Evolutionary conservation across 805 yeast species (phyloP).

Genomic region (Ascoidea tarda): DNA sequence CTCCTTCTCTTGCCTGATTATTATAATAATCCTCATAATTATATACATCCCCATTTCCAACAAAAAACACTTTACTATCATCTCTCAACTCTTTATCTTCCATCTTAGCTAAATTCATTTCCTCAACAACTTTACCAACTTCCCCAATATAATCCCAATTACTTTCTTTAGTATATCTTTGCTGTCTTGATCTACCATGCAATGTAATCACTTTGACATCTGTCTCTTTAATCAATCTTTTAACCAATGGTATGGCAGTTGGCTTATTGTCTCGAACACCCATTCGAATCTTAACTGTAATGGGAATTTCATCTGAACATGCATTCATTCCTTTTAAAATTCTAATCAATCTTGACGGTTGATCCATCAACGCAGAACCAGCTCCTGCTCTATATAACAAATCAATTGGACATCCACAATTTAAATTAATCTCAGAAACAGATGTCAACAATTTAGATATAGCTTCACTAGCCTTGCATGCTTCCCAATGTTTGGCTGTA

Average conservation of each 20-base stretch:
- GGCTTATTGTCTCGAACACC: conserved; percentile 81
- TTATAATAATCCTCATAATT: conserved; percentile 80
- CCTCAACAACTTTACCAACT: conserved; percentile 56
- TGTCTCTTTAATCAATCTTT: conserved; percentile 56
- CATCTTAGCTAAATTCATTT: conserved; percentile 32
- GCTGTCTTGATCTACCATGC: conserved; percentile 95
- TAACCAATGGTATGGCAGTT: conserved; percentile 69
- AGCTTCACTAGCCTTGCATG: conserved; percentile 83
- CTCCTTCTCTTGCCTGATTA: conserved; percentile 44
- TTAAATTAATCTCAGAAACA: conserved; percentile 77
- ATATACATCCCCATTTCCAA: conserved; percentile 92
- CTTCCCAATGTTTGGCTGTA: conserved; percentile 84
- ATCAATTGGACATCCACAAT: conserved; percentile 97
- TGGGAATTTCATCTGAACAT: conserved; percentile 80
- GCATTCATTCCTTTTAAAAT: conserved; percentile 82
- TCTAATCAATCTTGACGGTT: conserved; percentile 67
- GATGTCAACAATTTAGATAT: conserved; percentile 40
- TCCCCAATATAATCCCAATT: conserved; percentile 83
- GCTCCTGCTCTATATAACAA: conserved; percentile 88
- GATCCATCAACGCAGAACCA: conserved; percentile 87
- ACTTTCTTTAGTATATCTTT: conserved; percentile 81
- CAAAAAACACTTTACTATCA: conserved; percentile 55
- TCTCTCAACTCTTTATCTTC: conserved; percentile 50
- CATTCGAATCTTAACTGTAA: conserved; percentile 83
- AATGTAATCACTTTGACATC: conserved; percentile 84